Evolutionary conservation across 2,329 filamentous ascomycete species (phyloP).

Genomic region (Epichloe coenophiala): DNA sequence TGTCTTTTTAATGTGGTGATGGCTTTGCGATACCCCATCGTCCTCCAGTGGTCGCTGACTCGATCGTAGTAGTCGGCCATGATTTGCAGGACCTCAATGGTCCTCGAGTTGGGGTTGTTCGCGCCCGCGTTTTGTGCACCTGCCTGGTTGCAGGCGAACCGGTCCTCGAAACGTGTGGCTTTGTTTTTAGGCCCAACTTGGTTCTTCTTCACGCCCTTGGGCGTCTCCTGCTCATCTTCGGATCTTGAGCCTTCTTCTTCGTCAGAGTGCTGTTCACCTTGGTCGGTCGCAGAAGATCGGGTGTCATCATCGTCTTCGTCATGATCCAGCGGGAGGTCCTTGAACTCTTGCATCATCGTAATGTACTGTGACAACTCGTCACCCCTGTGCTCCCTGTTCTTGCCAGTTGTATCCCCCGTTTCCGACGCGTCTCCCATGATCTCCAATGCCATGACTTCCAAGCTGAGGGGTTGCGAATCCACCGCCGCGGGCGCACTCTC

Average conservation of each 20-base stretch:
- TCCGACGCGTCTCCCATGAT: constrained; percentile 3
- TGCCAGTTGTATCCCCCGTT: background rate
- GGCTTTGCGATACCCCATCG: constrained; percentile 61
- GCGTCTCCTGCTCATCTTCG: background rate
- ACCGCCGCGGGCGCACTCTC: constrained; percentile 7
- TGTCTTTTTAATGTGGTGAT: constrained; percentile 62
- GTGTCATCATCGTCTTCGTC: constrained; percentile 35
- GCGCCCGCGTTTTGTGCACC: constrained; percentile 29
- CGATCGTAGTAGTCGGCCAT: constrained; percentile 69
- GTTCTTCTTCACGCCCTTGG: background rate
- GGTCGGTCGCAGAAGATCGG: background rate
- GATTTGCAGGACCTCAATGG: constrained; percentile 62
- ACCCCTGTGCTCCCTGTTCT: background rate
- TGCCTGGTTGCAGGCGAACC: constrained; percentile 41
- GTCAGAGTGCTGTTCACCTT: constrained; percentile 3
- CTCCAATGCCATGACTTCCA: constrained; percentile 7
- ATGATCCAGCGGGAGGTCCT: constrained; percentile 41
- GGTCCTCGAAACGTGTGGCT: constrained; percentile 27
- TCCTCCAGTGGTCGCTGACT: constrained; percentile 66
- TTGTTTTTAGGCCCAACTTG: constrained; percentile 9
- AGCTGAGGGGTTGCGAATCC: constrained; percentile 14
- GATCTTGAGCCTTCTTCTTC: background rate
- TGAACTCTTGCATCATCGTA: constrained; percentile 43
- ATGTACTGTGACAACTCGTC: constrained; percentile 56
- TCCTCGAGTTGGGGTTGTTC: constrained; percentile 58